Base-by-base conservation (phyloP, 139 green algal genomes). In the Mesostigma viride region DNA sequence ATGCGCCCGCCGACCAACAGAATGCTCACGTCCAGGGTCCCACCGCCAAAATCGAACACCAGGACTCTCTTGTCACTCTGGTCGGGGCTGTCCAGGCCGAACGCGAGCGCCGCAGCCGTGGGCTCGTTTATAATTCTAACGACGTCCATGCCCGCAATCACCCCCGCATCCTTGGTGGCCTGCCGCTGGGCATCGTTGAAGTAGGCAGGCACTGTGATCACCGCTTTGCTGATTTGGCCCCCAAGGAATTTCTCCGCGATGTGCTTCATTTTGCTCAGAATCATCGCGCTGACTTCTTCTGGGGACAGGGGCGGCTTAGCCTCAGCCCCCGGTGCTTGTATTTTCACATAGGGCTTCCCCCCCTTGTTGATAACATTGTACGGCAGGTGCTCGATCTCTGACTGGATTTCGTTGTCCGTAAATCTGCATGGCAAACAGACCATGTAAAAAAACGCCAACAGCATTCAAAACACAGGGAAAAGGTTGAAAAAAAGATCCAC, bases 91-190 rank as follows among this genome's bases (percentile, higher is more conserved):
- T 72, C 61, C 22, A 74, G 22, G 4, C 90, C 91, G 64, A 97
- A 97, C 1, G 91, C 91, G 64, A 97, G 78, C 0, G 91, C 95
- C 1, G 91, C 91, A 24, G 91, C 91, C 2, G 91, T 96, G 65
- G 91, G 91, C 87, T 97, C 91, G 74, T 96, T 96, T 79, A 97
- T 95, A 82, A 97, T 96, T 64, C 91, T 85, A 77, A 96, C 84
- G 36, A 96, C 74, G 28, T 80, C 69, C 31, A 76, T 51, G 35
- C 69, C 74, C 3, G 74, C 69, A 53, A 80, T 80, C 22, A 44
- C 28, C 1, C 69, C 69, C 8, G 69, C 74, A 35, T 76, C 74
- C 36, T 73, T 76, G 45, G 69, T 80, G 36, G 59, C 53, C 28
- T 58, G 45, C 22, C 74, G 64, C 58, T 80, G 74, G 34, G 48